phyloP scores from a whole-genome alignment of 2,329 filamentous ascomycete genomes.

The Colletotrichum sp. region DNA sequence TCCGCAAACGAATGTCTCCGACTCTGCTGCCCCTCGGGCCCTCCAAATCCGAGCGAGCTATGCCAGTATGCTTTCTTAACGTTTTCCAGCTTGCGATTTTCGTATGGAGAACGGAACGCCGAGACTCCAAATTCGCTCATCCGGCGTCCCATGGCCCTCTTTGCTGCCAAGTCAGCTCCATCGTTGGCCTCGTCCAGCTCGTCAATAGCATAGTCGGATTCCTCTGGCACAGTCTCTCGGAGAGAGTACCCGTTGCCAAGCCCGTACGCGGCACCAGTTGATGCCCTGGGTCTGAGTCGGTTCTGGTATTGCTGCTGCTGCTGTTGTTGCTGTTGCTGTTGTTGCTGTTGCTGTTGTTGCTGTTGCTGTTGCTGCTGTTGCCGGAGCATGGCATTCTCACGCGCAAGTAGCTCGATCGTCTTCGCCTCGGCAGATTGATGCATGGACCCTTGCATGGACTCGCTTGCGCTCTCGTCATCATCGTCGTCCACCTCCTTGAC shows the following conservation, averaged over 20 bases:
- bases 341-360: constrained; percentile 42
- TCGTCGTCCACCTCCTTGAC: constrained; percentile 74
- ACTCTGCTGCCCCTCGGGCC: constrained; percentile 71
- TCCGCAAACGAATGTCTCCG: constrained; percentile 82
- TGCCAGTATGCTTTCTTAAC: constrained; percentile 75
- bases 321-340: constrained; percentile 32
- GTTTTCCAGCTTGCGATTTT: constrained; percentile 67
- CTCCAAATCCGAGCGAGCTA: constrained; percentile 69
- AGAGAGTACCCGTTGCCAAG: constrained; percentile 63
- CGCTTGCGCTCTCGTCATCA: constrained; percentile 62
- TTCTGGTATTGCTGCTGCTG: constrained; percentile 57
- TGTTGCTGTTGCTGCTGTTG: constrained; percentile 45
- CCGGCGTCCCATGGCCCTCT: constrained; percentile 51
- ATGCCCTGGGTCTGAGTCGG: constrained; percentile 60
- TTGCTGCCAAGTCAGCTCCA: constrained; percentile 47
- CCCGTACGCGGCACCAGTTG: constrained; percentile 57
- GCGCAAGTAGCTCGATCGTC: constrained; percentile 65
- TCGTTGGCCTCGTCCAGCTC: constrained; percentile 70
- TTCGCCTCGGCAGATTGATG: constrained; percentile 63
- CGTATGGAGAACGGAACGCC: constrained; percentile 53
- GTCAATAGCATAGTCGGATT: constrained; percentile 75
- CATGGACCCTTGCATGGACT: constrained; percentile 57
- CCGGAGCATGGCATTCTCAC: constrained; percentile 67
- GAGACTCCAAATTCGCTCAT: constrained; percentile 62
- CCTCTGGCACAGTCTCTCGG: constrained; percentile 64